Evolutionary conservation across 306 rosid genomes (phyloP), one percentile per base, ranked within the genome.

Genomic region (Cucurbita ficifolia): DNA sequence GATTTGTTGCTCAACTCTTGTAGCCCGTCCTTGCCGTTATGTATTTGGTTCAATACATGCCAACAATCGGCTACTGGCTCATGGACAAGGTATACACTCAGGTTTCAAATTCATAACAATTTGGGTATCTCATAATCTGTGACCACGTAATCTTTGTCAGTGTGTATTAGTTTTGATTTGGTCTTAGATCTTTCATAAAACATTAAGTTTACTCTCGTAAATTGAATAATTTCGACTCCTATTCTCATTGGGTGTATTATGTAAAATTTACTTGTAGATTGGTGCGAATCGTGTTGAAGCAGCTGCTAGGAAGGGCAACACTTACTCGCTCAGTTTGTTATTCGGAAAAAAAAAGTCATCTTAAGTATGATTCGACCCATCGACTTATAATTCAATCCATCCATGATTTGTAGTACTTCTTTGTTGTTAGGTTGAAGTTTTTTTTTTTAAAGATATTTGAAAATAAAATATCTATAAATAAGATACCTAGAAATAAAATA

Each of bases 1-100:
- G 6, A 29, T 54, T 56, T 40, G 38, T 50, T 52, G 59, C 48
- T 63, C 49, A 17, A 19, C 24, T 78, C 69, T 57, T 80, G 82
- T 86, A 92, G 97, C 95, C 97, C 62, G 92, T 92, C 72, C 95
- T 92, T 55, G 87, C 86, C 12, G 90, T 89, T 76, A 89, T 92
- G 97, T 89, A 92, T 79, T 84, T 89, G 64, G 96, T 89, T 83
- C 97, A 89, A 71, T 92, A 88, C 90, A 83, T 85, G 95, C 96
- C 97, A 70, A 82, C 86, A 10, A 40, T 92, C 65, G 97, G 97
- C 76, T 88, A 82, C 83, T 92, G 97, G 97, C 77, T 89, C 79
- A 89, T 89, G 97, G 97, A 89, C 86, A 89, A 92, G 97, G 97
- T 88, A 86, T 50, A 77, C 76, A 77, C 76, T 40, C 42, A 60